Base-by-base conservation (phyloP, 2,329 filamentous ascomycete species). In the Fusarium bulbicola region DNA sequence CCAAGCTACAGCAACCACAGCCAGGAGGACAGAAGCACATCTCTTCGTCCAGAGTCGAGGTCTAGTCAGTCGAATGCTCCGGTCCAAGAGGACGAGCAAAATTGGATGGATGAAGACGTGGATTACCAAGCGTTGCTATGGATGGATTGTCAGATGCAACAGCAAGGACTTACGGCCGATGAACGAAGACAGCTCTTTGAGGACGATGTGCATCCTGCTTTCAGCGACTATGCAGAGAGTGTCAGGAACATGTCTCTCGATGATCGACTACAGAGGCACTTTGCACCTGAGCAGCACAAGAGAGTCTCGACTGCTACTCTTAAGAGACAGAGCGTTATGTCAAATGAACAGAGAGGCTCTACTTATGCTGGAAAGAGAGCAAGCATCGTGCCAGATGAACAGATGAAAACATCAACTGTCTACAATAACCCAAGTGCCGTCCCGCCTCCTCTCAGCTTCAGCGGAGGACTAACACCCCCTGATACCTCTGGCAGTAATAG, bases 211-310 rank as follows among this genome's bases (percentile, higher is more conserved):
- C 72, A 76, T 20, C 69, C 72, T n/a, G 68, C 63, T 13, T 57
- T 77, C 15, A 67, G 72, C 32, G 72, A 76, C 45, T 78, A 65
- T 50, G 39, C 40, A 20, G 45, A 63, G 21, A 72, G 53, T 36
- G 37, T 50, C 20, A 28, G 52, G 21, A 62, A 50, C 32, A 34
- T 15, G 16, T 30, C 63, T 36, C 36, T 54, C 26, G 36, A 45
- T 12, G 47, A 66, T 16, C 66, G 28, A 15, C 24, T 26, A 28
- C 42, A 37, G 24, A 60, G 34, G 20, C 43, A 50, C 13, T 7
- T 13, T 18, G 42, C 43, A 24, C n/a, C 66, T 34, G 43, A 60
- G 14, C 39, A 15, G 24, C 13, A 32, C 13, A 40, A 50, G 20
- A 32, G 58, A 37, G 52, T 59, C 28, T 66, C 63, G 28, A 62